Base-by-base conservation (phyloP, 2,329 filamentous ascomycete species). In the Fonsecaea pedrosoi region DNA sequence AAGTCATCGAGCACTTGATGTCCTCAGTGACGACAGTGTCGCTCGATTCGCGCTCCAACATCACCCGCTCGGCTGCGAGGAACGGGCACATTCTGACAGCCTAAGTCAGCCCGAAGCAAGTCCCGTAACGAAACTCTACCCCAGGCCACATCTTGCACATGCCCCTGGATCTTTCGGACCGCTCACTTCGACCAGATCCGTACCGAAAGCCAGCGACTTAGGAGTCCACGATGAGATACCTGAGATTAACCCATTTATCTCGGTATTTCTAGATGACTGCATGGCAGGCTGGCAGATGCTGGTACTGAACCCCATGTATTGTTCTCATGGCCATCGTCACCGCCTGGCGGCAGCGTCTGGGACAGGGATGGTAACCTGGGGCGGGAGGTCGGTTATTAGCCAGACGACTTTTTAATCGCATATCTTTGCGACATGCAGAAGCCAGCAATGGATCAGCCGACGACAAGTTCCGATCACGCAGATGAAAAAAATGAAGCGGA, bases 261-360 rank as follows among this genome's bases (percentile, higher is more conserved):
- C 12, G 12, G 15, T 58, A 12, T n/a, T 30, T 58, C 18, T 58
- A 58, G 35, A 58, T 42, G 37, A 9, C 55, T 15, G 55, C 55
- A 12, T 58, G 55, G 38, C 40, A 58, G 21, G 35, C 37, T 3
- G 55, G 55, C 1, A 58, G 55, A 3, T 35, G 35, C 7, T 18
- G 15, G 13, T 58, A 58, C 37, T 58, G 55, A n/a, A 42, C 55
- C 35, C 30, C 55, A 42, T 58, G 42, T 8, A 58, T 35, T 21
- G 55, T 42, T 25, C 34, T 18, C 35, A 21, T 21, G 13, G 54
- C 54, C 54, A 55, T 55, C 25, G 25, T 25, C 25, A 25, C 25
- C 25, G 25, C 25, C 25, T 25, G 25, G 7, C 3, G 45, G 45
- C 2, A 13, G 18, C 7, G 3, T 50, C 12, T 50, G 45, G 18